Percentiles rank a stretch among this genome's conserved stretches.
Conservation (phyloP, 2,329 filamentous ascomycete genomes). For the Botrytis fabae region DNA sequence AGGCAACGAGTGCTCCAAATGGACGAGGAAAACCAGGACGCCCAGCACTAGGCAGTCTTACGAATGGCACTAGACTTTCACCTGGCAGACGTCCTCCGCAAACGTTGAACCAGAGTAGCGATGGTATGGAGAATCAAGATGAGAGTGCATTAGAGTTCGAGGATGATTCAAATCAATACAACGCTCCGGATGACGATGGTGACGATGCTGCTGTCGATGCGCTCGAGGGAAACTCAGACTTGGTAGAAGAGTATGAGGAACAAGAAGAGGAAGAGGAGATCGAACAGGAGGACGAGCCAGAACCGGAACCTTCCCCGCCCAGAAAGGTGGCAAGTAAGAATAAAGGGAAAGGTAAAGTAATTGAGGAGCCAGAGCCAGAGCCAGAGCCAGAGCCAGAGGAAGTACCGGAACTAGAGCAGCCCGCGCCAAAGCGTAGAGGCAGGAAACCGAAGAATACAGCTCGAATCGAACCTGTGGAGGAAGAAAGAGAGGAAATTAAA, state of each 20-base stretch:
- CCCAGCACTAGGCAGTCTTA: slow-evolving; percentile 27
- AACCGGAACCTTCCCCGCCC: slow-evolving; percentile 23
- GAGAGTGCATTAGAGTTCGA: slow-evolving; percentile 51
- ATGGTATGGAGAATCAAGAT: slow-evolving; percentile 47
- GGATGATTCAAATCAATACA: slow-evolving; percentile 34
- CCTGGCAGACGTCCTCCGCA: slow-evolving; percentile 22
- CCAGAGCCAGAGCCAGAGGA: slow-evolving; percentile 16
- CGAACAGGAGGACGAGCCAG: slow-evolving; percentile 28
- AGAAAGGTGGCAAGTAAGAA: slow-evolving; percentile 15
- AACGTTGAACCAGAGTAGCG: slow-evolving; percentile 36
- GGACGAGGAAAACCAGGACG: slow-evolving; percentile 21
- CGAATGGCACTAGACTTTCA: slow-evolving; percentile 30
- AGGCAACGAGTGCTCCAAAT: slow-evolving; percentile 3
- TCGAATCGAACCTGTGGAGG: slow-evolving; percentile 25
- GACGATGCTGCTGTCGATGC: slow-evolving; percentile 41
- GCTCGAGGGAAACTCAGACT: slow-evolving; percentile 28
- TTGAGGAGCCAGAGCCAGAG: slow-evolving; percentile 14
- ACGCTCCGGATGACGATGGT: slow-evolving; percentile 31
- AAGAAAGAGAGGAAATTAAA: slow-evolving; percentile 17
- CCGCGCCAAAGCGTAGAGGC: slow-evolving; percentile 13
- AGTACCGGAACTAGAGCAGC: slow-evolving; percentile 3
- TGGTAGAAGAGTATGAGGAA: slow-evolving; percentile 23
- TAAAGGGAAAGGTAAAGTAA: slow-evolving; percentile 24
- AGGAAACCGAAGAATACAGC: slow-evolving; percentile 17
- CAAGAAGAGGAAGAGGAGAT: slow-evolving; percentile 22